phyloP scores from a whole-genome alignment of 1,139 yeast genomes.

The Blastobotrys proliferans region DNA sequence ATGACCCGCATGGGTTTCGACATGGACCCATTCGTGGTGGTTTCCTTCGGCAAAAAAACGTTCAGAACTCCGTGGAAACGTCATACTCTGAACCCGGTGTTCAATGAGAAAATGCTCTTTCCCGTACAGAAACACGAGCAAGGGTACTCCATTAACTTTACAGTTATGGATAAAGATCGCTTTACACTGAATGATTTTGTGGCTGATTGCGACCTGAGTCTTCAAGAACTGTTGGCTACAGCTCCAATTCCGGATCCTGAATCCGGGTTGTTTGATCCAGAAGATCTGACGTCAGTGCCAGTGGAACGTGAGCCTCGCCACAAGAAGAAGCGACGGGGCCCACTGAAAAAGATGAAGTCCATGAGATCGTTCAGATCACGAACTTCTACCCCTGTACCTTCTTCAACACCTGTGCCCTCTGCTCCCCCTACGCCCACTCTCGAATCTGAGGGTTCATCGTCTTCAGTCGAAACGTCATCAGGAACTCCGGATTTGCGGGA shows the following conservation, averaged over 20 bases:
- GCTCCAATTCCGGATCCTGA: constrained; percentile 34
- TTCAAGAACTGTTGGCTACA: constrained; percentile 44
- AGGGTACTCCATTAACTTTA: constrained; percentile 61
- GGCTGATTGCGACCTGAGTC: constrained; percentile 56
- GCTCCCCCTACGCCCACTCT: constrained; percentile 2
- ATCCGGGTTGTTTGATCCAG: constrained; percentile 31
- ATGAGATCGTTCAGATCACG: constrained; percentile 8
- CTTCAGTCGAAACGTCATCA: not conserved
- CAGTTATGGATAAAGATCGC: constrained; percentile 78
- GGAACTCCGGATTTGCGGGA: not conserved
- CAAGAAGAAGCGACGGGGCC: constrained; percentile 5
- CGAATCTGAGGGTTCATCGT: not conserved
- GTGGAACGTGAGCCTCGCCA: constrained; percentile 5
- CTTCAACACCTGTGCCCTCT: constrained; percentile 1
- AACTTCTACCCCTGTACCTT: not conserved
- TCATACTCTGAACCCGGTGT: constrained; percentile 79
- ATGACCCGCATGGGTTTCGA: constrained; percentile 70
- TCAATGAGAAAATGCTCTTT: constrained; percentile 74
- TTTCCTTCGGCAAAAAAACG: constrained; percentile 84
- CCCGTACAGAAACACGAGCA: constrained; percentile 67
- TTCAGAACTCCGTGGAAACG: constrained; percentile 82
- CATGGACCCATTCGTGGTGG: constrained; percentile 95
- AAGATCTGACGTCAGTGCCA: constrained; percentile 12
- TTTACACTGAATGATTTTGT: constrained; percentile 80
- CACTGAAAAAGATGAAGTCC: constrained; percentile 9